phyloP scores from a whole-genome alignment of 2,329 filamentous ascomycete species.

The Gyromitra esculenta region DNA sequence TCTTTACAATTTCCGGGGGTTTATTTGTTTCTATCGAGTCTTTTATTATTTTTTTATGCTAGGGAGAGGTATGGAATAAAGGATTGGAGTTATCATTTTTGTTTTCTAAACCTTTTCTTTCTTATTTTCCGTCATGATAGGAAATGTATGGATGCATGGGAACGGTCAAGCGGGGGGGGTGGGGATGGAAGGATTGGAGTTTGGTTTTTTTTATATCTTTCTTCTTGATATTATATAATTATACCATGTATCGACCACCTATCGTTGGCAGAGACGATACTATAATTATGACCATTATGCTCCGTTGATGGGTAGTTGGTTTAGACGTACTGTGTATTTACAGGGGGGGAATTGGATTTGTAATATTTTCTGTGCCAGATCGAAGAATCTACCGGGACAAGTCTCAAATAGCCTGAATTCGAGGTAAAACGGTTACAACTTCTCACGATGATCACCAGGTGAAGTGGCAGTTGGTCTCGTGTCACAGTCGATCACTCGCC shows the following conservation, averaged over 20 bases:
- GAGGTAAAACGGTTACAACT: background rate
- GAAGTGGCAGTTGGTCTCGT: slow-evolving; percentile 12
- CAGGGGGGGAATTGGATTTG: slow-evolving; percentile 1
- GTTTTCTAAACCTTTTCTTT: slow-evolving; percentile 30
- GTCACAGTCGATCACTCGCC: slow-evolving; percentile 45
- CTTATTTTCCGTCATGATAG: slow-evolving; percentile 13
- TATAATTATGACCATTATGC: background rate
- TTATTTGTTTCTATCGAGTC: slow-evolving; percentile 23
- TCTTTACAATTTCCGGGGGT: slow-evolving; percentile 20
- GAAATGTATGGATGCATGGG: slow-evolving; percentile 9
- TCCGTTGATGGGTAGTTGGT: background rate
- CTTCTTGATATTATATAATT: background rate
- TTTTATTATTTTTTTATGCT: slow-evolving; percentile 21
- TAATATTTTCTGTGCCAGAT: background rate
- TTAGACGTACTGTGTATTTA: background rate
- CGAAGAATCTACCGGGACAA: background rate
- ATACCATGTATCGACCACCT: slow-evolving; percentile 25
- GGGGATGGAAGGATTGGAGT: slow-evolving; percentile 15
- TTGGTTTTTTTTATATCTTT: slow-evolving; percentile 19
- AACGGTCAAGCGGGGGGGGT: background rate
- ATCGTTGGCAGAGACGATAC: slow-evolving; percentile 4
- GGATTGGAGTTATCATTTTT: slow-evolving; percentile 52
- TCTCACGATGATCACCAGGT: slow-evolving; percentile 2
- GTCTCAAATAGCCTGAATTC: background rate
- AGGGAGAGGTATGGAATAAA: slow-evolving; percentile 48